A percentile compares a stretch with the other conserved stretches of the same genome.
Conservation (phyloP, 495 filamentous ascomycete species). For the Melanomma pulvis-pyrius region DNA sequence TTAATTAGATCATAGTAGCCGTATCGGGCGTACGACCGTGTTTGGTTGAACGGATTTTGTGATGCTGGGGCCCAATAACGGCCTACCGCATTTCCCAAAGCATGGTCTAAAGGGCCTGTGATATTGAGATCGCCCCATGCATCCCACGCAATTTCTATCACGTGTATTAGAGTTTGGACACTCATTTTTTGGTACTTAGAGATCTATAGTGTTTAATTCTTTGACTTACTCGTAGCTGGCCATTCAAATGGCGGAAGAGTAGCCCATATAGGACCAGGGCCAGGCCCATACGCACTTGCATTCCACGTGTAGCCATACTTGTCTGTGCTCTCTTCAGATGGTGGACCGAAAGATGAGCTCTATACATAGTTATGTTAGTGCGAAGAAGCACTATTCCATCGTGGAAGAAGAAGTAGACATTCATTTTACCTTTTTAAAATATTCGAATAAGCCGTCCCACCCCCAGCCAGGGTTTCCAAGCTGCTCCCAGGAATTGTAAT, state of each 20-base stretch:
- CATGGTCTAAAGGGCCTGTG: neutral
- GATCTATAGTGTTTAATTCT: neutral
- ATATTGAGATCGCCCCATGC: neutral
- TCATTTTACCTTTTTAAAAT: constrained; percentile 21
- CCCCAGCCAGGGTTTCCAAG: constrained; percentile 38
- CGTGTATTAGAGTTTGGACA: neutral
- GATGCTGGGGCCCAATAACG: constrained; percentile 19
- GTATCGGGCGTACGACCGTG: neutral
- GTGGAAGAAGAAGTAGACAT: neutral
- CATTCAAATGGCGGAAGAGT: neutral
- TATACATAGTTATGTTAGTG: neutral
- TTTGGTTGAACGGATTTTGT: neutral
- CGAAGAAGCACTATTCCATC: neutral
- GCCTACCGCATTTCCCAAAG: neutral
- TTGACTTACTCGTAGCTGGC: neutral
- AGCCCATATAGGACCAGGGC: neutral
- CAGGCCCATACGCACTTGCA: neutral
- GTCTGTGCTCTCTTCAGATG: neutral
- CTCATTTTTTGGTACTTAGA: neutral
- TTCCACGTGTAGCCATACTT: neutral
- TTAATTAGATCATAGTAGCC: neutral
- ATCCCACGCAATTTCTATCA: too few species aligned
- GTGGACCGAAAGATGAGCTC: constrained; percentile 1
- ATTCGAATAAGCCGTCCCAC: constrained; percentile 37
- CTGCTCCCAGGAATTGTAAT: constrained; percentile 39